Base-by-base conservation (phyloP, 1,284 basidiomycete genomes). In the Naganishia sp. region DNA sequence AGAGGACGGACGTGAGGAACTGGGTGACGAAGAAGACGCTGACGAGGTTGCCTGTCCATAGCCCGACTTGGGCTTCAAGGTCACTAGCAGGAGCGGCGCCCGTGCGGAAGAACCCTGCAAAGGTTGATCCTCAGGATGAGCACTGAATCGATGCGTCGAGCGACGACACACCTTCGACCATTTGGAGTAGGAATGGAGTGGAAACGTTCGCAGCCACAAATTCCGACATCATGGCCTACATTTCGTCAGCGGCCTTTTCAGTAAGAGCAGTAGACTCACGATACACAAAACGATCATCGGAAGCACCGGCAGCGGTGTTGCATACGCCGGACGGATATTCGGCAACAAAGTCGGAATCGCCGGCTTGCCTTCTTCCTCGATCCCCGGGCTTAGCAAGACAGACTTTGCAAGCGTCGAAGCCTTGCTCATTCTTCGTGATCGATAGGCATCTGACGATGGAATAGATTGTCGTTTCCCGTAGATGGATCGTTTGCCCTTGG, bases 201-300 rank as follows among this genome's bases (percentile, higher is more conserved):
- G 90, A 90, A 35, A 94, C 88, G 74, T 94, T 94, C 28, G 94
- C 93, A 9, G 88, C 89, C 50, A 96, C 79, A 75, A 96, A 94
- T 79, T 97, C 94, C 52, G 92, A 92, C 18, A 95, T 84, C 88
- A 96, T 90, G 1, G 90, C 90, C 89, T 94, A 72, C 18, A 71
- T 45, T 11, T 13, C 51, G n/a, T 43, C 21, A 28, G 15, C 15
- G 39, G 21, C 39, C 13, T 18, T n/a, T 5, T 10, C 47, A 6
- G 25, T 35, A 28, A 49, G 51, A 53, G 45, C n/a, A 21, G 63
- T 62, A 49, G 17, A 54, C 87, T 77, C 76, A 93, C 92, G 68
- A 95, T 93, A 60, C 91, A 94, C 51, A 97, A 80, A 3, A 96
- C 94, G 70, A 89, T 82, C 88, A 96, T 94, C 0, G 93, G 89